Conservation (phyloP, 208 protist genomes). For the Porcisia deanei region DNA sequence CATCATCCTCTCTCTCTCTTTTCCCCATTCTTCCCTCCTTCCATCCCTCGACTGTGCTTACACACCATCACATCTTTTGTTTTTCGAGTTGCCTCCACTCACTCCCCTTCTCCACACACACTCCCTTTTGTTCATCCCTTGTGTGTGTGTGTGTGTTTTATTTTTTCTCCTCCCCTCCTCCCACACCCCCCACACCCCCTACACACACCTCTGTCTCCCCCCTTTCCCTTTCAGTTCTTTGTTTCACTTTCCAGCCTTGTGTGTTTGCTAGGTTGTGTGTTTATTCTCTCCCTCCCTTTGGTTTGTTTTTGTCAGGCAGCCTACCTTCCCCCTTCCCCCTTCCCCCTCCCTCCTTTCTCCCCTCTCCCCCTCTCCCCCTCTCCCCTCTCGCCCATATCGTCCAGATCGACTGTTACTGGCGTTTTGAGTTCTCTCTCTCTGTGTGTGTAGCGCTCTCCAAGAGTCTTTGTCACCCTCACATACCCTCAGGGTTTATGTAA, state of each 20-base stretch:
- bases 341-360: not conserved
- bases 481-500: not conserved
- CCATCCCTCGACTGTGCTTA: not conserved
- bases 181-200: not conserved
- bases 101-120: too few relatives aligned
- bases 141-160: not conserved
- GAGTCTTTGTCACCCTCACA: not conserved
- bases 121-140: too few relatives aligned
- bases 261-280: not conserved
- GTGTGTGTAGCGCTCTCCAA: not conserved
- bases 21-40: not conserved
- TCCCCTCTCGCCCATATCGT: not conserved
- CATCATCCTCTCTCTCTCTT: not conserved
- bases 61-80: not conserved
- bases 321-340: too few relatives aligned
- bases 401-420: not conserved
- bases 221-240: not conserved
- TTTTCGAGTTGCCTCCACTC: too few relatives aligned
- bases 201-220: constrained; percentile 2
- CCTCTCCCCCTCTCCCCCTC: not conserved
- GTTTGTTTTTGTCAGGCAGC: not conserved
- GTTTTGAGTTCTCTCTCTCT: not conserved
- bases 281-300: constrained; percentile 1
- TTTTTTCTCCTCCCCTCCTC: not conserved
- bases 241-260: too few relatives aligned